phyloP scores from a whole-genome alignment of 164 flowering plant genomes.

The Platanus orientalis region DNA sequence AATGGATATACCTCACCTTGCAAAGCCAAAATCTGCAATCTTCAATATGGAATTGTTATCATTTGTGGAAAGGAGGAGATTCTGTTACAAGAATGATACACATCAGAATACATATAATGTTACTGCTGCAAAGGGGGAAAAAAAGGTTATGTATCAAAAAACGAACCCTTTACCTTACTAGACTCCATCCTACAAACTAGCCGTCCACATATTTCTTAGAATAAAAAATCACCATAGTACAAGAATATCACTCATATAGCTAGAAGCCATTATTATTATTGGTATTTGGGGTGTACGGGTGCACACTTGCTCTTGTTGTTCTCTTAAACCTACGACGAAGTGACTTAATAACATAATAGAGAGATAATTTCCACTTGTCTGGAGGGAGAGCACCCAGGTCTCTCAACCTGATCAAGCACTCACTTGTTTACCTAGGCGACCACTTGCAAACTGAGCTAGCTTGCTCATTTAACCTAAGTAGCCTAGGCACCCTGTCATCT shows the following conservation, averaged over 20 bases:
- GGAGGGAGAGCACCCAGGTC: background rate
- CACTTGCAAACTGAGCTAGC: too few relatives aligned
- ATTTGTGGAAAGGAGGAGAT: constrained; percentile 78
- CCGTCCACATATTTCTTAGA: constrained; percentile 8
- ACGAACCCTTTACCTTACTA: background rate
- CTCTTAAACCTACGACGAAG: background rate
- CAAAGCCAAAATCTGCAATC: constrained; percentile 99
- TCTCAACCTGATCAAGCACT: background rate
- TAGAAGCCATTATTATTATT: constrained; percentile 4
- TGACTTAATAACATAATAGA: background rate
- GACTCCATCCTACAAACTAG: constrained; percentile 6
- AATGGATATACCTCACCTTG: constrained; percentile 47
- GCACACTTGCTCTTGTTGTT: background rate
- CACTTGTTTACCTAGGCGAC: too few relatives aligned
- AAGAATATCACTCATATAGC: constrained; percentile 4
- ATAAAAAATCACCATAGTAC: constrained; percentile 4
- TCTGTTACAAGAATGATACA: constrained; percentile 50
- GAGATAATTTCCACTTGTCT: background rate
- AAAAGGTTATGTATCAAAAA: background rate
- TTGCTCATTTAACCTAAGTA: too few relatives aligned
- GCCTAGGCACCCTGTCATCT: too few relatives aligned
- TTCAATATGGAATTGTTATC: constrained; percentile 60
- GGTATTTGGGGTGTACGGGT: too few relatives aligned
- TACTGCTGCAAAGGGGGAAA: constrained; percentile 8
- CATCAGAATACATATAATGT: constrained; percentile 16